Evolutionary conservation across 108 stramenopile species (phyloP).

Genomic region (Discostella pseudostelligera): DNA sequence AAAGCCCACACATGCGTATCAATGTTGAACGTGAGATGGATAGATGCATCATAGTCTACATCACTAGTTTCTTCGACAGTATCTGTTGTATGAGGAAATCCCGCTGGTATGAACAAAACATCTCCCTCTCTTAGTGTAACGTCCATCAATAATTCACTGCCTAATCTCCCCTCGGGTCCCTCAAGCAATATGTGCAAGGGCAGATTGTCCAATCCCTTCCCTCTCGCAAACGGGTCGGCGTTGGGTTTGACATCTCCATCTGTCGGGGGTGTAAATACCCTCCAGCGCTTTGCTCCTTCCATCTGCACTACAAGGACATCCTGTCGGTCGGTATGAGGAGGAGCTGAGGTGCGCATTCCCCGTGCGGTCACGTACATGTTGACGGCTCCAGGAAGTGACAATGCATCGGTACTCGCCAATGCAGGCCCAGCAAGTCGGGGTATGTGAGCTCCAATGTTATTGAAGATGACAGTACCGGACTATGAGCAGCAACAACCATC

Average conservation of each 20-base stretch:
- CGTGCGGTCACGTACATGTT: slow-evolving; percentile 88
- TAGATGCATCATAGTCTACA: slow-evolving; percentile 52
- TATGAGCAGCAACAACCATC: neutral
- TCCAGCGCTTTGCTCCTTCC: slow-evolving; percentile 82
- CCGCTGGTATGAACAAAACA: slow-evolving; percentile 87
- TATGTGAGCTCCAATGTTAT: slow-evolving; percentile 80
- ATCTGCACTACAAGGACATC: slow-evolving; percentile 92
- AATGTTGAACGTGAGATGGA: slow-evolving; percentile 89
- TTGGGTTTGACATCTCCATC: slow-evolving; percentile 62
- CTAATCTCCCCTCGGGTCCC: slow-evolving; percentile 40
- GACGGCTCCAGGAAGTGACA: slow-evolving; percentile 70
- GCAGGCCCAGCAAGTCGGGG: slow-evolving; percentile 77
- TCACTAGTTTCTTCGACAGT: slow-evolving; percentile 47
- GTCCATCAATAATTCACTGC: slow-evolving; percentile 58
- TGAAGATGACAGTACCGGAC: slow-evolving; percentile 81
- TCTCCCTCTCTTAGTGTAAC: slow-evolving; percentile 69
- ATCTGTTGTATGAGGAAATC: slow-evolving; percentile 92
- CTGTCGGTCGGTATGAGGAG: slow-evolving; percentile 94
- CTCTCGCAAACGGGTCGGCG: slow-evolving; percentile 88
- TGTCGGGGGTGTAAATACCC: slow-evolving; percentile 61
- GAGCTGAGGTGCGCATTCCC: slow-evolving; percentile 78
- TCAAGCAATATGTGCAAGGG: slow-evolving; percentile 64
- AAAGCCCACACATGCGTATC: slow-evolving; percentile 94
- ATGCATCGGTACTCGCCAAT: slow-evolving; percentile 78
- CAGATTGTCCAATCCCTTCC: slow-evolving; percentile 80